These are phyloP conservation scores for Coniochaeta hoffmannii DNA, from an alignment of 2,329 filamentous ascomycete species.

Conservation along the genomic window DNA sequence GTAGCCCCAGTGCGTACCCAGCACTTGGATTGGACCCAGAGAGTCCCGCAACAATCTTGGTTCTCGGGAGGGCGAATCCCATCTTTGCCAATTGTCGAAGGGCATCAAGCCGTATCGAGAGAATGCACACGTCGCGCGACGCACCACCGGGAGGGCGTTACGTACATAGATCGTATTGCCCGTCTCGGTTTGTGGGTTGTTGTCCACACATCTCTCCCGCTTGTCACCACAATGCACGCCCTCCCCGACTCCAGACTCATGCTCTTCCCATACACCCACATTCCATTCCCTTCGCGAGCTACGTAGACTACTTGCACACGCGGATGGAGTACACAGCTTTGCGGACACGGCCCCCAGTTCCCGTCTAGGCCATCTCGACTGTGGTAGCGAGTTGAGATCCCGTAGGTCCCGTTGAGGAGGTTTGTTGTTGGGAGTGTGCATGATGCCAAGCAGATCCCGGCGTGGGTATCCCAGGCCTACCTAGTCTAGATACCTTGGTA, in stretches of 20 bases:
- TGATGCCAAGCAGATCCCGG: constrained; percentile 1
- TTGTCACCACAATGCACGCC: not conserved
- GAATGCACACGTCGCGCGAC: no score
- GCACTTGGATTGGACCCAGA: not conserved
- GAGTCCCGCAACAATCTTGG: not conserved
- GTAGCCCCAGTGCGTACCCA: not conserved
- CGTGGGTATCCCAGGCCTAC: not conserved
- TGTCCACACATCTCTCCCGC: not conserved
- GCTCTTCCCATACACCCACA: not conserved
- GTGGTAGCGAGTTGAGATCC: no score
- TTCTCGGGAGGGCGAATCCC: not conserved
- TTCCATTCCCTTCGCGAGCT: no score
- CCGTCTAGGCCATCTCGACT: no score
- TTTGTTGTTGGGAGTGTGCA: not conserved
- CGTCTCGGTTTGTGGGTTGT: no score
- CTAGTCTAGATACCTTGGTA: no score
- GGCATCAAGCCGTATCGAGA: not conserved
- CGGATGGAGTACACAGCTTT: not conserved
- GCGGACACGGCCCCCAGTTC: not conserved
- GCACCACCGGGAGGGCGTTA: no score
- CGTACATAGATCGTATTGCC: no score
- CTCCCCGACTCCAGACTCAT: not conserved
- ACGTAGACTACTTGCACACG: no score
- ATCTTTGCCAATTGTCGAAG: not conserved
- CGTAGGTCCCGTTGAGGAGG: no score